phyloP scores from a whole-genome alignment of 805 yeast species.

The Zygosaccharomyces rouxii region DNA sequence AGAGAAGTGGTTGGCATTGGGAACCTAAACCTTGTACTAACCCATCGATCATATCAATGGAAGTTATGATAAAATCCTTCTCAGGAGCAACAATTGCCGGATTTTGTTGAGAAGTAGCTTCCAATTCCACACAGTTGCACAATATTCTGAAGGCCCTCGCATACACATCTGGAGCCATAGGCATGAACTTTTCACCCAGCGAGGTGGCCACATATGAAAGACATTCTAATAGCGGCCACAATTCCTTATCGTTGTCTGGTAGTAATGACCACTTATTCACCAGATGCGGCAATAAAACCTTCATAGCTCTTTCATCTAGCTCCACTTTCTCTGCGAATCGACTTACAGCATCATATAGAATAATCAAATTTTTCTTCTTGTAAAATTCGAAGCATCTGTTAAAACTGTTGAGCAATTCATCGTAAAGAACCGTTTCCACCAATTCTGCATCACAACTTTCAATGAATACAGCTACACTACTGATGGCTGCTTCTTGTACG shows the following conservation, averaged over 20 bases:
- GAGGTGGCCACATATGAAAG: conserved; percentile 88
- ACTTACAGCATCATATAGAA: conserved; percentile 86
- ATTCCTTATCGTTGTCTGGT: conserved; percentile 71
- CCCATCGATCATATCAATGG: conserved; percentile 88
- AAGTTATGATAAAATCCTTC: conserved; percentile 83
- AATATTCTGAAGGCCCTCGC: conserved; percentile 71
- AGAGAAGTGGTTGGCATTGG: conserved; percentile 47
- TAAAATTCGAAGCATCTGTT: conserved; percentile 69
- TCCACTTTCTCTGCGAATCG: conserved; percentile 75
- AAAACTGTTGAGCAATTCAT: conserved; percentile 65
- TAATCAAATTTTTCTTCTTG: conserved; percentile 74
- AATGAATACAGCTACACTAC: conserved; percentile 77
- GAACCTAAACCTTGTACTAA: conserved; percentile 80
- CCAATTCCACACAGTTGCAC: conserved; percentile 60
- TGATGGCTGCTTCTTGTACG: conserved; percentile 94
- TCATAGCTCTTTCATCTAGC: conserved; percentile 53
- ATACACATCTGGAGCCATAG: conserved; percentile 84
- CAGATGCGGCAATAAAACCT: conserved; percentile 71
- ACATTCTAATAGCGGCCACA: conserved; percentile 92
- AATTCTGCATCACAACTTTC: conserved; percentile 66
- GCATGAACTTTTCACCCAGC: conserved; percentile 77
- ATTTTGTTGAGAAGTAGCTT: conserved; percentile 57
- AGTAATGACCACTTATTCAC: conserved; percentile 74
- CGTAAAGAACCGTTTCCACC: conserved; percentile 55
- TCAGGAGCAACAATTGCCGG: conserved; percentile 75